Conservation (phyloP, 2,329 filamentous ascomycete genomes). For the Sclerotinia spermophila region DNA sequence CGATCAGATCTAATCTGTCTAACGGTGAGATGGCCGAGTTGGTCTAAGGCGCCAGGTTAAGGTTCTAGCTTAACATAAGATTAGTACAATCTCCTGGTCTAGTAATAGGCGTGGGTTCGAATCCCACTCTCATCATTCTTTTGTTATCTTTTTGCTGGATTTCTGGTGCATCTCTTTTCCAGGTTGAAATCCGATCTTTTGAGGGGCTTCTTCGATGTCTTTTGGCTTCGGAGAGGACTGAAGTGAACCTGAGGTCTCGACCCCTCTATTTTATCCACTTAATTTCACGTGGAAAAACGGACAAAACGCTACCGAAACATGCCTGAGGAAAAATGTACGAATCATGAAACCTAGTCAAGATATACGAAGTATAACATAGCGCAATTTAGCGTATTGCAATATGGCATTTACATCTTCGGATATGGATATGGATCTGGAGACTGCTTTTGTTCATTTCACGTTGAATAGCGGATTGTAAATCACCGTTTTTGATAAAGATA, state of each 20-base stretch:
- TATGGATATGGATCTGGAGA: background rate
- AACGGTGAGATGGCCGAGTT: conserved; percentile 15
- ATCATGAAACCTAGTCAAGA: background rate
- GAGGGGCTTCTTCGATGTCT: background rate
- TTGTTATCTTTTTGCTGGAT: background rate
- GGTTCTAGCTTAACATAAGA: background rate
- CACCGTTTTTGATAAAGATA: no score
- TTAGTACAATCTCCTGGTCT: background rate
- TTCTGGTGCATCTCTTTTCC: background rate
- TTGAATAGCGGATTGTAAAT: background rate
- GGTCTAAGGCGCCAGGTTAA: conserved; percentile 19
- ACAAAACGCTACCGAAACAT: background rate
- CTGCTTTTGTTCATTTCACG: background rate
- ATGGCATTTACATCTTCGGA: background rate
- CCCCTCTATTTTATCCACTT: background rate
- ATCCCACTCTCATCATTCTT: conserved; percentile 38
- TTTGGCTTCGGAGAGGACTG: background rate
- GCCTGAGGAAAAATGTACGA: background rate
- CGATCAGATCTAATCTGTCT: background rate
- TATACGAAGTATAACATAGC: background rate
- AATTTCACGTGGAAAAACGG: background rate
- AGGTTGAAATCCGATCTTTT: background rate
- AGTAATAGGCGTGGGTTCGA: conserved; percentile 39
- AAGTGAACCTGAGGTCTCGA: background rate
- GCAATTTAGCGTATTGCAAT: background rate